phyloP scores from a whole-genome alignment of 75 land plant genomes.

The Pinus albicaulis region DNA sequence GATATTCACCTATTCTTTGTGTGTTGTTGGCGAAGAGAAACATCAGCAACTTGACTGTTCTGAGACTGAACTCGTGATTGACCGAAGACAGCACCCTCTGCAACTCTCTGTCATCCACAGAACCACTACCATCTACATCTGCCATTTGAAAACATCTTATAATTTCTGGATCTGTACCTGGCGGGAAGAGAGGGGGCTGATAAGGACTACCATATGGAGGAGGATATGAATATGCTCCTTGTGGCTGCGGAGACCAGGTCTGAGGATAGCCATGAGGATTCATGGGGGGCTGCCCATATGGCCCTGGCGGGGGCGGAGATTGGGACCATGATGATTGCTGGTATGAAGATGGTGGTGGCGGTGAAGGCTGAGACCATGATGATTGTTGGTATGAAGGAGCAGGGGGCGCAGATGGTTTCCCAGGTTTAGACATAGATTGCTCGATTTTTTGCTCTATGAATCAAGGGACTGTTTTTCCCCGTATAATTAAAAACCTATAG shows the following conservation, averaged over 20 bases:
- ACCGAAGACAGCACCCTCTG: slow-evolving; percentile 58
- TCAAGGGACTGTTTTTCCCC: no score
- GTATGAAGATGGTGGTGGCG: no score
- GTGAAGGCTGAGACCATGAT: no score
- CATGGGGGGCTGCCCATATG: no score
- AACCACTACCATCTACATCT: slow-evolving; percentile 80
- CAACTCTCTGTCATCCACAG: slow-evolving; percentile 87
- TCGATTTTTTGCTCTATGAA: no score
- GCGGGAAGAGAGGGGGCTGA: slow-evolving; percentile 61
- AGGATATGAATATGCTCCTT: background rate
- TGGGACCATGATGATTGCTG: no score
- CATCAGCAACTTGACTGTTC: slow-evolving; percentile 86
- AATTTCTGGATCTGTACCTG: slow-evolving; percentile 91
- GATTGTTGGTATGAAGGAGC: no score
- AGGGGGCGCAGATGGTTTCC: no score
- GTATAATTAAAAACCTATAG: no score
- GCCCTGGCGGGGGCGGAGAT: no score
- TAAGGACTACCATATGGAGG: slow-evolving; percentile 21
- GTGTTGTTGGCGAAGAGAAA: slow-evolving; percentile 54
- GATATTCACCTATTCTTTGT: slow-evolving; percentile 54
- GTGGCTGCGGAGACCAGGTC: background rate
- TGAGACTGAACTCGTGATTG: slow-evolving; percentile 66
- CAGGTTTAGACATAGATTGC: no score
- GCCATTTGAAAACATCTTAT: slow-evolving; percentile 64
- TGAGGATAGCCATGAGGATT: no score